These are phyloP conservation scores for Bruguiera parviflora DNA, from an alignment of 345 rosid genomes.

Conservation along the genomic window DNA sequence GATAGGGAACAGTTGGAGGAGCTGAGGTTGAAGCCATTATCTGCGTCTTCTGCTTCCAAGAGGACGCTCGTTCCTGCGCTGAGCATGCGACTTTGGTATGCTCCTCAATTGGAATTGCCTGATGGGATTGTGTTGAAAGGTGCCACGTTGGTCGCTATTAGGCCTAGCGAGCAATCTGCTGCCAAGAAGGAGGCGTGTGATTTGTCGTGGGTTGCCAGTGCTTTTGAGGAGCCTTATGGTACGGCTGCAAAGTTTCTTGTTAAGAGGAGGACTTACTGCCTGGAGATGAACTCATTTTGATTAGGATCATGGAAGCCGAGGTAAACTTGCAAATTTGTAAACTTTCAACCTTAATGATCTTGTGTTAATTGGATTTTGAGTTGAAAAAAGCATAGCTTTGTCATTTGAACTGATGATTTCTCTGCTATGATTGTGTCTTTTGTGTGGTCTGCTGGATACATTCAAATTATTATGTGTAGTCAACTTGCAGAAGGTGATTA, in stretches of 20 bases:
- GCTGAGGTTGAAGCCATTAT: constrained; percentile 80
- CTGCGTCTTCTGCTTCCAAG: constrained; percentile 89
- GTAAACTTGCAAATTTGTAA: constrained; percentile 19
- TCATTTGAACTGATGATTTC: background rate
- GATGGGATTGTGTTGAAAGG: constrained; percentile 81
- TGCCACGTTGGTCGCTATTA: constrained; percentile 92
- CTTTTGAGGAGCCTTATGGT: constrained; percentile 84
- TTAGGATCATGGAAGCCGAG: constrained; percentile 11
- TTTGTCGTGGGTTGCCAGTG: constrained; percentile 71
- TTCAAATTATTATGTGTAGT: background rate
- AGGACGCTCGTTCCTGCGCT: constrained; percentile 91
- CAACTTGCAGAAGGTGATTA: background rate
- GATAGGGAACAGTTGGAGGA: constrained; percentile 85
- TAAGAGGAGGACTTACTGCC: constrained; percentile 84
- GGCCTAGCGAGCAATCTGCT: constrained; percentile 68
- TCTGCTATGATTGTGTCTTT: background rate
- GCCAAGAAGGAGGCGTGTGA: constrained; percentile 64
- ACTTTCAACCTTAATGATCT: background rate
- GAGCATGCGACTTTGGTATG: constrained; percentile 97
- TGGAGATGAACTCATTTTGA: constrained; percentile 99
- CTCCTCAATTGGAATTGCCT: constrained; percentile 76
- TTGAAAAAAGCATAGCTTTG: background rate
- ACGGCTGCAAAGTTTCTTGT: constrained; percentile 86
- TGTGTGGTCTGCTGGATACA: background rate
- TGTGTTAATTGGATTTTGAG: background rate